Evolutionary conservation across 345 rosid genomes (phyloP).

Genomic region (Camelina hispida): DNA sequence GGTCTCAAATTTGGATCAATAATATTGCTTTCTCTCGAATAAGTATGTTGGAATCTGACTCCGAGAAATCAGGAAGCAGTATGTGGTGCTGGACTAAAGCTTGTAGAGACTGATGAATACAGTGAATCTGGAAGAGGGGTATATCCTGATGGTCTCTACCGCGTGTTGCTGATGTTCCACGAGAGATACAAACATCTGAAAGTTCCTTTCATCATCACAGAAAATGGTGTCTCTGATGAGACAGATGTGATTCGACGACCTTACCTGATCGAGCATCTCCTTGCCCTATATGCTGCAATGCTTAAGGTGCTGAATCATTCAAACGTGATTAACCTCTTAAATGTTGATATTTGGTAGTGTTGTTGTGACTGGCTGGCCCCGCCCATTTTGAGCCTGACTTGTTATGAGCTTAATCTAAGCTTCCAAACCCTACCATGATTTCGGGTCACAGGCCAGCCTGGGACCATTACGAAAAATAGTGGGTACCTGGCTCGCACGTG

Average conservation of each 20-base stretch:
- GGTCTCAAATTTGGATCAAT: conserved; percentile 16
- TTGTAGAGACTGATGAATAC: conserved; percentile 91
- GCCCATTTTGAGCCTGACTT: conserved; percentile 1
- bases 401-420: conserved; percentile 14
- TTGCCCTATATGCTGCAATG: conserved; percentile 90
- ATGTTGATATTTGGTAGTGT: conserved; percentile 16
- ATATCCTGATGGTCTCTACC: conserved; percentile 91
- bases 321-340: conserved; percentile 18
- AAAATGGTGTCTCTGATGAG: conserved; percentile 90
- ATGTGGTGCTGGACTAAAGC: conserved; percentile 78
- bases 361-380: conserved; percentile 5
- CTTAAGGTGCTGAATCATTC: conserved; percentile 50
- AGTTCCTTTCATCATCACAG: conserved; percentile 79
- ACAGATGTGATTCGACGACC: conserved; percentile 89
- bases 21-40: conserved; percentile 5
- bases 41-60: conserved; percentile 27
- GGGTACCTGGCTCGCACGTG: background rate
- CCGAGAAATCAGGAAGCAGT: conserved; percentile 72
- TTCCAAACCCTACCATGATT: background rate
- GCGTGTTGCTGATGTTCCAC: conserved; percentile 74
- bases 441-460: background rate
- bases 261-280: conserved; percentile 86
- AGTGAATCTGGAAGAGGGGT: conserved; percentile 99
- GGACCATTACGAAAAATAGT: background rate
- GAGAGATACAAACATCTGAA: conserved; percentile 83